phyloP scores from a whole-genome alignment of 108 stramenopile genomes.

The Mediolabrus comicus region DNA sequence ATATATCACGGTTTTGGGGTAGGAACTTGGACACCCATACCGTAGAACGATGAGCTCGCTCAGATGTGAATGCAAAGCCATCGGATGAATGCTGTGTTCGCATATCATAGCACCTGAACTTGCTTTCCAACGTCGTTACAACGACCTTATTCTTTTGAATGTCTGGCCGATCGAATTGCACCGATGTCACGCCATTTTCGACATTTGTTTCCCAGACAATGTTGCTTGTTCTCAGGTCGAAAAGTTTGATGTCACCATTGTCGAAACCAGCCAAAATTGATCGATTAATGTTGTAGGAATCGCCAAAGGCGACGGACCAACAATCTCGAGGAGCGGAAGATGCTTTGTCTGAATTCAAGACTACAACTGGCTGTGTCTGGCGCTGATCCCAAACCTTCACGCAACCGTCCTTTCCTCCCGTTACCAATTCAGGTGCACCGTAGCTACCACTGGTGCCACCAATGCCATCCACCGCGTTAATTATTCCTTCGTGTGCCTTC shows the following conservation, averaged over 20 bases:
- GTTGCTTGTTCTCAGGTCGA: conserved; percentile 66
- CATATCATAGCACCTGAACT: conserved; percentile 81
- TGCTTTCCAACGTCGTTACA: conserved; percentile 84
- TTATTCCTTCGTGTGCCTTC: conserved; percentile 62
- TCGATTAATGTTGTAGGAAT: conserved; percentile 79
- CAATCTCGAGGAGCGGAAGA: conserved; percentile 73
- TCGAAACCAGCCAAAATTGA: conserved; percentile 85
- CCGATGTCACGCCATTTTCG: conserved; percentile 81
- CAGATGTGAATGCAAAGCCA: conserved; percentile 71
- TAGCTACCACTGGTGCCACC: conserved; percentile 62
- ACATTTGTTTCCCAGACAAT: conserved; percentile 86
- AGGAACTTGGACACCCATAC: conserved; percentile 78
- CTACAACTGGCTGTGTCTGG: conserved; percentile 61
- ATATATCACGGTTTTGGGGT: conserved; percentile 87
- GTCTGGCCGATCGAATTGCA: conserved; percentile 85
- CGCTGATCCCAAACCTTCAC: conserved; percentile 87
- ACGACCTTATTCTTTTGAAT: conserved; percentile 92
- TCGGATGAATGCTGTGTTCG: conserved; percentile 71
- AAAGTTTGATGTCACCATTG: conserved; percentile 91
- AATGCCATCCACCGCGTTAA: conserved; percentile 85
- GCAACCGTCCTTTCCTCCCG: conserved; percentile 87
- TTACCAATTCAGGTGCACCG: conserved; percentile 87
- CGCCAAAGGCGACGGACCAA: conserved; percentile 88
- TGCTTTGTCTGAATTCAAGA: conserved; percentile 68
- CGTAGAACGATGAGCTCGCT: conserved; percentile 79